Percentiles rank a stretch among this genome's conserved stretches.
Conservation (phyloP, 495 filamentous ascomycete genomes). For the Annulohypoxylon moriforme region DNA sequence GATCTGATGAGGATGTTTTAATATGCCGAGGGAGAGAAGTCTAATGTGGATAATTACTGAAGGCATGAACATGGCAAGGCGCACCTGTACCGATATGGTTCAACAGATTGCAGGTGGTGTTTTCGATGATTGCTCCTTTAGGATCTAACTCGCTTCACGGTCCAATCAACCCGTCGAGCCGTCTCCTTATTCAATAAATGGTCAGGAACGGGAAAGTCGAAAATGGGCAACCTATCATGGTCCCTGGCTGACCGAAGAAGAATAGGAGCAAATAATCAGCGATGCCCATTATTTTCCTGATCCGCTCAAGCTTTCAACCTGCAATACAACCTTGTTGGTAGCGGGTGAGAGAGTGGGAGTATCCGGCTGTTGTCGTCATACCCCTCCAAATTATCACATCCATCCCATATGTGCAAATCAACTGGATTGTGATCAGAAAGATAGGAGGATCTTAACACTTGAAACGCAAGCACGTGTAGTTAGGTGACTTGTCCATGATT, state of each 20-base stretch:
- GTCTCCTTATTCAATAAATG: slow-evolving; percentile 24
- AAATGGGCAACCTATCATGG: slow-evolving; percentile 25
- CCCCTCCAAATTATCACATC: slow-evolving; percentile 25
- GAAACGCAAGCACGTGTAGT: slow-evolving; percentile 23
- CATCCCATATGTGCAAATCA: slow-evolving; percentile 7
- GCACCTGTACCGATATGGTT: slow-evolving; percentile 13
- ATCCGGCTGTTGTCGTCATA: slow-evolving; percentile 36
- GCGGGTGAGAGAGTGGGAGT: slow-evolving; percentile 12
- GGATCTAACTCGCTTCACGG: slow-evolving; percentile 31
- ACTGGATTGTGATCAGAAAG: slow-evolving; percentile 3
- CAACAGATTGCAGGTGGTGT: slow-evolving; percentile 12
- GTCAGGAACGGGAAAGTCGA: slow-evolving; percentile 23
- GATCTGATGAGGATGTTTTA: background rate
- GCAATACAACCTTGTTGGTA: slow-evolving; percentile 36
- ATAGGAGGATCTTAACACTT: slow-evolving; percentile 21
- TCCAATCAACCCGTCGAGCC: slow-evolving; percentile 29
- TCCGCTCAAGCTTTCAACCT: slow-evolving; percentile 35
- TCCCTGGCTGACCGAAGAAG: slow-evolving; percentile 29
- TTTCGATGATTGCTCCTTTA: slow-evolving; percentile 34
- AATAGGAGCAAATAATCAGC: background rate
- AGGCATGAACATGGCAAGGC: background rate
- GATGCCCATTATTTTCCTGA: slow-evolving; percentile 24
- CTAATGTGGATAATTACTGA: slow-evolving; percentile 1
- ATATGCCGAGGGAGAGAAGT: background rate
- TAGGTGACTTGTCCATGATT: background rate